Percentiles rank a stretch among this genome's conserved stretches.
These are phyloP conservation scores for Ascochyta lentis DNA, from an alignment of 2,329 filamentous ascomycete genomes.

Conservation along the genomic window DNA sequence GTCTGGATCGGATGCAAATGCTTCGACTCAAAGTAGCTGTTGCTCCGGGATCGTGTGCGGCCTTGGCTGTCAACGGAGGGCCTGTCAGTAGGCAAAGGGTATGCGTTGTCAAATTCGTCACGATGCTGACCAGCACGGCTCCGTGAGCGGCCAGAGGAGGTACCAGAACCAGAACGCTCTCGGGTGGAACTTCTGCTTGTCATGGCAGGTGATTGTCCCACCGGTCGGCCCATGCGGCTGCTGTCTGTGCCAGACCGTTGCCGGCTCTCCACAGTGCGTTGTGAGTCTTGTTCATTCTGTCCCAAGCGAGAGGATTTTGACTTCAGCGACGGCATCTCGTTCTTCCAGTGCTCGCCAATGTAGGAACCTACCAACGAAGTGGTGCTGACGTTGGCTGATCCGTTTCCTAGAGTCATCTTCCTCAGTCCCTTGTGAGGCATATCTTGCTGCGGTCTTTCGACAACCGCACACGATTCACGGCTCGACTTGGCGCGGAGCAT, in stretches of 20 bases:
- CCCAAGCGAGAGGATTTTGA: slow-evolving; percentile 43
- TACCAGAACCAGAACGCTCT: slow-evolving; percentile 63
- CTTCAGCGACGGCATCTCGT: slow-evolving; percentile 36
- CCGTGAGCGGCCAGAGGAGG: slow-evolving; percentile 60
- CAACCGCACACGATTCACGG: slow-evolving; percentile 66
- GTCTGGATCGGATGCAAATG: slow-evolving; percentile 48
- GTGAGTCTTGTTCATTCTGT: slow-evolving; percentile 45
- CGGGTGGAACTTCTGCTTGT: slow-evolving; percentile 52
- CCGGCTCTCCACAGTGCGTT: slow-evolving; percentile 39
- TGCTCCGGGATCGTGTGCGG: slow-evolving; percentile 45
- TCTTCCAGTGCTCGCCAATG: slow-evolving; percentile 33
- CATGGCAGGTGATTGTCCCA: slow-evolving; percentile 47
- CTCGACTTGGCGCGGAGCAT: slow-evolving; percentile 73
- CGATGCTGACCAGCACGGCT: slow-evolving; percentile 58
- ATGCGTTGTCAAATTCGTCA: slow-evolving; percentile 58
- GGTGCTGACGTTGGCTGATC: slow-evolving; percentile 46
- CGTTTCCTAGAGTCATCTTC: slow-evolving; percentile 64
- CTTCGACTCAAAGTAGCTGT: slow-evolving; percentile 49
- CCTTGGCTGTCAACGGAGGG: slow-evolving; percentile 36
- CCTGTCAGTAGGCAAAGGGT: slow-evolving; percentile 36
- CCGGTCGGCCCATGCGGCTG: slow-evolving; percentile 34
- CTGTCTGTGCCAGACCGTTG: slow-evolving; percentile 46
- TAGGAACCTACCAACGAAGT: slow-evolving; percentile 39
- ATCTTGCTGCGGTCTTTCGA: slow-evolving; percentile 47
- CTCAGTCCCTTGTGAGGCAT: slow-evolving; percentile 64